Base-by-base conservation (phyloP, 2,329 filamentous ascomycete genomes). In the Trichoderma endophyticum region DNA sequence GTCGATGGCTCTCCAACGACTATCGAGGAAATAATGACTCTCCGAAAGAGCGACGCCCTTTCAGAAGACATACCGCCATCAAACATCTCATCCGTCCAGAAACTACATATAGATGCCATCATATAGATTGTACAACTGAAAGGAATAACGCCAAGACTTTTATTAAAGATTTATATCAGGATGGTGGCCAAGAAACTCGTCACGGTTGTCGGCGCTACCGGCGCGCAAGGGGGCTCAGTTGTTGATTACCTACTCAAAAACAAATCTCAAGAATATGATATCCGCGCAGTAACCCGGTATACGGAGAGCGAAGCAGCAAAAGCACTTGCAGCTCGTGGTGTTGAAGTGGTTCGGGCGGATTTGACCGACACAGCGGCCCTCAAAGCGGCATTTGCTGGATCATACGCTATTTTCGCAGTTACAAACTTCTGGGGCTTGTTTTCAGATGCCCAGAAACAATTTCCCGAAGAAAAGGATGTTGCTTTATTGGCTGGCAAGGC, bases 371-470 rank as follows among this genome's bases (percentile, higher is more conserved):
- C 75, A 36, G 73, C 75, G 9, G 72, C 78, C 26, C 62, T 79
- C 11, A 7, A 75, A 15, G 73, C 74, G 14, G 79, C 79, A 7
- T 80, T 81, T 74, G 75, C 71, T 62, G 77, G 75, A n/a, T 79
- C 77, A 69, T 81, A 79, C 77, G 80, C 77, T 12, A 75, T 78
- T 8, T 81, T 81, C 72, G 75, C 77, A 70, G 81, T 81, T 66
- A 79, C 77, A 11, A 80, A 80, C 73, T 57, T 66, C 6, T 66
- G 63, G 63, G 48, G 63, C 1, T 21, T 66, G 5, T 66, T 66
- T n/a, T 21, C 12, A 28, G 21, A 57, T 1, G 6, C 21, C 8
- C 48, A 26, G 9, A 66, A 36, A 12, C 14, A 56, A 28, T 39
- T 24, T 4, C 15, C 48, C 2, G 21, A 15, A 4, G 48, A 57